These are phyloP conservation scores for Suillus americanus DNA, from an alignment of 768 basidiomycete species.

Conservation along the genomic window DNA sequence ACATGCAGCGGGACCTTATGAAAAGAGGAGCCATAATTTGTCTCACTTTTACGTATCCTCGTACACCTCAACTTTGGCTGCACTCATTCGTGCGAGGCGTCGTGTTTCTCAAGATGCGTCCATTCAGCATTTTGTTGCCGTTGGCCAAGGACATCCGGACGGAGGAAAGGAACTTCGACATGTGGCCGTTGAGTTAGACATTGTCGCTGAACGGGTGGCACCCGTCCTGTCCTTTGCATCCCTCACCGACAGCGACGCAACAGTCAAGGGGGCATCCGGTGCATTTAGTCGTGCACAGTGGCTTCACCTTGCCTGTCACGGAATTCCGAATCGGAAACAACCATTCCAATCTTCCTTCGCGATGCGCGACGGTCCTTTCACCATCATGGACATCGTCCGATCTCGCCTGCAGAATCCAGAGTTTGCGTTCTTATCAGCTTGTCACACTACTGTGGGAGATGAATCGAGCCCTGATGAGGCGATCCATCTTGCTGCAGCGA, in stretches of 20 bases:
- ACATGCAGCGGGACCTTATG: neutral
- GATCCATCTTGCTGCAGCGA: slow-evolving; percentile 22
- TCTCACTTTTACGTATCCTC: neutral
- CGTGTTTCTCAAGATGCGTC: neutral
- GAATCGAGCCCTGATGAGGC: slow-evolving; percentile 14
- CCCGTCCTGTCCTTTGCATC: neutral
- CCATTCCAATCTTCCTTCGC: slow-evolving; percentile 14
- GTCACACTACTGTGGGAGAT: slow-evolving; percentile 22
- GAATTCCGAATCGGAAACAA: neutral
- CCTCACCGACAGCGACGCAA: neutral
- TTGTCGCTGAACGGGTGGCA: neutral
- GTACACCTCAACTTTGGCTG: neutral
- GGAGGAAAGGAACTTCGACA: neutral
- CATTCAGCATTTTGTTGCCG: neutral
- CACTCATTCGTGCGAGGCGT: neutral
- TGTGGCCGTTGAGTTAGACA: neutral
- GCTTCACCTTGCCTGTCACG: slow-evolving; percentile 24
- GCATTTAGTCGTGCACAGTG: slow-evolving; percentile 6
- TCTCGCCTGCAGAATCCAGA: neutral
- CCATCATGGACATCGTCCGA: slow-evolving; percentile 4
- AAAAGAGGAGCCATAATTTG: neutral
- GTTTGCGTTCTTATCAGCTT: slow-evolving; percentile 20
- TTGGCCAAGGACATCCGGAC: slow-evolving; percentile 6
- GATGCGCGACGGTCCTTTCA: slow-evolving; percentile 1
- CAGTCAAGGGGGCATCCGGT: neutral